Conservation (phyloP, 1,139 yeast genomes). For the Geotrichum australiense region DNA sequence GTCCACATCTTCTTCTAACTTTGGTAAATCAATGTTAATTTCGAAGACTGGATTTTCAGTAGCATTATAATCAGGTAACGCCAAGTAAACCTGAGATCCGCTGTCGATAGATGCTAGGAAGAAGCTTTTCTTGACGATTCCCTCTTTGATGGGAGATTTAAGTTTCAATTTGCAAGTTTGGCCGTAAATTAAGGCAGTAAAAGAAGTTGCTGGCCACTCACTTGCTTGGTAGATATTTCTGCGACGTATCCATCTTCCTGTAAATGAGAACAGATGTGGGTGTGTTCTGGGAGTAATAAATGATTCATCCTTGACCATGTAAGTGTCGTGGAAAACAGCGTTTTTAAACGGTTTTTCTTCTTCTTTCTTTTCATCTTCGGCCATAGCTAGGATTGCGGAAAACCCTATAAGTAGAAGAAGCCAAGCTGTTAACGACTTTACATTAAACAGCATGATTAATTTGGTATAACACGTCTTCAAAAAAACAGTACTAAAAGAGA, state of each 20-base stretch:
- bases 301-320: constrained; percentile 14
- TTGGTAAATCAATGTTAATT: constrained; percentile 14
- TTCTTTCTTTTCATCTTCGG: background rate
- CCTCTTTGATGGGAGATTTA: constrained; percentile 8
- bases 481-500: too few relatives aligned
- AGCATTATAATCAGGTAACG: constrained; percentile 17
- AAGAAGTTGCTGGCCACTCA: constrained; percentile 20
- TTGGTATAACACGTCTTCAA: too few relatives aligned
- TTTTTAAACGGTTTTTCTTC: constrained; percentile 12
- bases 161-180: constrained; percentile 16
- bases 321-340: constrained; percentile 11
- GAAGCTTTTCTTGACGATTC: constrained; percentile 10
- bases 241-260: constrained; percentile 24
- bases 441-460: too few relatives aligned
- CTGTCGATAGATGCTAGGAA: constrained; percentile 16
- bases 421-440: too few relatives aligned
- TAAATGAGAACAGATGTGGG: constrained; percentile 18
- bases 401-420: too few relatives aligned
- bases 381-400: too few relatives aligned
- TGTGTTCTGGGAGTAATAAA: constrained; percentile 17
- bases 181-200: constrained; percentile 18
- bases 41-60: constrained; percentile 17
- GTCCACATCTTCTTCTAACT: constrained; percentile 5
- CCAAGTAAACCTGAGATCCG: constrained; percentile 10
- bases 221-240: constrained; percentile 18